A percentile compares a stretch with the other conserved stretches of the same genome.
phyloP scores from a whole-genome alignment of 208 protist genomes.

The Trypanosoma avium region DNA sequence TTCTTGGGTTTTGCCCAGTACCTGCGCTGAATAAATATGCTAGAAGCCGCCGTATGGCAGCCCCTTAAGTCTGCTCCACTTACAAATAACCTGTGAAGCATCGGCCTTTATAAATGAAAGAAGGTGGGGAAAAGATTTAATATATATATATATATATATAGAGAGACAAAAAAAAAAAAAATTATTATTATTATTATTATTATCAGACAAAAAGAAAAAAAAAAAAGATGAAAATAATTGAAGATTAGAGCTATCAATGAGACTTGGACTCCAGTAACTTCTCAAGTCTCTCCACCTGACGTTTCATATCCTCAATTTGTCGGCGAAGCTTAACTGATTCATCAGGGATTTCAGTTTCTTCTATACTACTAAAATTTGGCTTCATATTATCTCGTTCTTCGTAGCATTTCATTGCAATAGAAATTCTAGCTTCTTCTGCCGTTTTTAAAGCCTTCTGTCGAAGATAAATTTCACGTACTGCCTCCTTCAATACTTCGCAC shows the following conservation, averaged over 20 bases:
- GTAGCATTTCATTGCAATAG: slow-evolving; percentile 43
- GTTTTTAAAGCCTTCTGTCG: slow-evolving; percentile 49
- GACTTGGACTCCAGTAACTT: slow-evolving; percentile 35
- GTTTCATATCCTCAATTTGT: slow-evolving; percentile 55
- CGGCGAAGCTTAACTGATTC: slow-evolving; percentile 29
- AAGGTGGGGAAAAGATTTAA: slow-evolving; percentile 3
- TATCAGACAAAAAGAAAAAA: neutral
- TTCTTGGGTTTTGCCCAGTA: slow-evolving; percentile 91
- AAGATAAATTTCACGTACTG: slow-evolving; percentile 76
- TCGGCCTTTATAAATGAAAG: neutral
- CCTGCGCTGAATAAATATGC: slow-evolving; percentile 52
- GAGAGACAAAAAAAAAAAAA: neutral
- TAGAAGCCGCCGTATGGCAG: slow-evolving; percentile 24
- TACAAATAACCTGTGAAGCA: slow-evolving; percentile 57
- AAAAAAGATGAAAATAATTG: too few relatives aligned
- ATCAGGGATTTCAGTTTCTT: neutral
- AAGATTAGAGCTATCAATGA: slow-evolving; percentile 9
- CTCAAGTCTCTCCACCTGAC: slow-evolving; percentile 56
- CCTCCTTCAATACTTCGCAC: slow-evolving; percentile 72
- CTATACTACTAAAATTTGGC: neutral
- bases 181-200: slow-evolving; percentile 1
- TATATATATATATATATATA: slow-evolving; percentile 17
- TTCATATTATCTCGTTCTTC: neutral
- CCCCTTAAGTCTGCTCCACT: slow-evolving; percentile 61
- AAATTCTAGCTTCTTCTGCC: slow-evolving; percentile 71